phyloP scores from a whole-genome alignment of 2,329 filamentous ascomycete genomes.

The Dothiorella sarmentorum region DNA sequence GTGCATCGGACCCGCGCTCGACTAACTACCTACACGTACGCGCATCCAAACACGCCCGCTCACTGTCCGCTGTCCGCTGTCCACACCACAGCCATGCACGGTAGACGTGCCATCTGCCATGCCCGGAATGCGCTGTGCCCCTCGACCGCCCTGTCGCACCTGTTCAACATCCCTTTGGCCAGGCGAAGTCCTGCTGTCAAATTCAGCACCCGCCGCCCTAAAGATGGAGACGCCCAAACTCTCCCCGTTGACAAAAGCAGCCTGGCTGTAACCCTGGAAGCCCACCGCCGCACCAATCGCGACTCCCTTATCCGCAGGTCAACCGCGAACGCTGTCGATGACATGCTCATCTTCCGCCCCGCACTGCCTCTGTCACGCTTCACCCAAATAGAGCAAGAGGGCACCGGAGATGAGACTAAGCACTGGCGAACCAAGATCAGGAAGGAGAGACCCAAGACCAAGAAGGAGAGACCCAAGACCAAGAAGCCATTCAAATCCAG shows the following conservation, averaged over 20 bases:
- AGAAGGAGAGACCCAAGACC: no score
- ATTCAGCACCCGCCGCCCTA: neutral
- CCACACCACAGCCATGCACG: neutral
- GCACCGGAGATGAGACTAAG: no score
- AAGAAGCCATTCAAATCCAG: no score
- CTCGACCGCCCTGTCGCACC: constrained; percentile 32
- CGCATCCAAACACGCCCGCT: constrained; percentile 26
- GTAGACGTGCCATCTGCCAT: constrained; percentile 26
- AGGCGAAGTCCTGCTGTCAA: no score
- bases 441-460: no score
- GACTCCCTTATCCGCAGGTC: constrained; percentile 19
- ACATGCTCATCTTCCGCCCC: neutral
- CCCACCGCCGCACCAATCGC: constrained; percentile 40
- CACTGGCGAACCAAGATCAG: no score
- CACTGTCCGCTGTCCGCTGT: constrained; percentile 23
- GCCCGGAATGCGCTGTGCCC: constrained; percentile 33
- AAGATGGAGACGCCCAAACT: neutral
- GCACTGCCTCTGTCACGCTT: neutral
- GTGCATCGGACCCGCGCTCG: no score
- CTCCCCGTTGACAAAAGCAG: constrained; percentile 32
- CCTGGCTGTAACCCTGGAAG: constrained; percentile 35
- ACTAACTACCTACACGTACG: constrained; percentile 1
- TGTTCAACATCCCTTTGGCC: constrained; percentile 27
- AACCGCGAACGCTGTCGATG: neutral
- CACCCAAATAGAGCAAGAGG: no score